phyloP scores from a whole-genome alignment of 2,329 filamentous ascomycete genomes.

The Aspergillus phoenicis region DNA sequence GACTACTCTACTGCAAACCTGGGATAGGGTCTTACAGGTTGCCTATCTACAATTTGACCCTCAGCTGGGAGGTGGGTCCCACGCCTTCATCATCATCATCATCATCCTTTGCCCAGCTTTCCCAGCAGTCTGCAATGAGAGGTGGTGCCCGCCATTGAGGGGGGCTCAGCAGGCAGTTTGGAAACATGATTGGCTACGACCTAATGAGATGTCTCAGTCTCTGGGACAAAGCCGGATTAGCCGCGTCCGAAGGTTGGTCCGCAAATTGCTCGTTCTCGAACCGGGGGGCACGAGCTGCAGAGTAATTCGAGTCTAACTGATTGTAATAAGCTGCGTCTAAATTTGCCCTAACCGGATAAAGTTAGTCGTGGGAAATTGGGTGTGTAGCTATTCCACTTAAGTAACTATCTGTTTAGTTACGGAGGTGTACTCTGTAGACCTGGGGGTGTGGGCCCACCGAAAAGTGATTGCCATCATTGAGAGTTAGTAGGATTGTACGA shows the following conservation, averaged over 20 bases:
- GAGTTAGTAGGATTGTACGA: background rate
- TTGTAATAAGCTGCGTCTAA: background rate
- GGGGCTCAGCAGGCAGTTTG: background rate
- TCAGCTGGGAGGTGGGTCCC: background rate
- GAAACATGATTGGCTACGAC: background rate
- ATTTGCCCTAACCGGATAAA: background rate
- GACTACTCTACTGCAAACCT: no score
- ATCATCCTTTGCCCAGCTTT: background rate
- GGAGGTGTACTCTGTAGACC: background rate
- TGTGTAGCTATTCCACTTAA: background rate
- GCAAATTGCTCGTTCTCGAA: background rate
- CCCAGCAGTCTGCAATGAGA: background rate
- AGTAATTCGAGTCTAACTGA: background rate
- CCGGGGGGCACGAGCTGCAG: background rate
- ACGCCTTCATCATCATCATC: background rate
- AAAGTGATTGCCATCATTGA: background rate
- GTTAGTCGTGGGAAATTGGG: background rate
- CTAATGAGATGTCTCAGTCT: background rate
- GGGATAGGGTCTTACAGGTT: background rate
- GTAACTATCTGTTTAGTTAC: no score
- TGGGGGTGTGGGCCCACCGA: no score
- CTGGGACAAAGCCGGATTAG: background rate
- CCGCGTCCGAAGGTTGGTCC: background rate
- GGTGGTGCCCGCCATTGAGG: background rate
- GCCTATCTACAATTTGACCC: background rate